Conservation (phyloP, 139 green algal genomes). For the Chlamydomonas sphaeroides region DNA sequence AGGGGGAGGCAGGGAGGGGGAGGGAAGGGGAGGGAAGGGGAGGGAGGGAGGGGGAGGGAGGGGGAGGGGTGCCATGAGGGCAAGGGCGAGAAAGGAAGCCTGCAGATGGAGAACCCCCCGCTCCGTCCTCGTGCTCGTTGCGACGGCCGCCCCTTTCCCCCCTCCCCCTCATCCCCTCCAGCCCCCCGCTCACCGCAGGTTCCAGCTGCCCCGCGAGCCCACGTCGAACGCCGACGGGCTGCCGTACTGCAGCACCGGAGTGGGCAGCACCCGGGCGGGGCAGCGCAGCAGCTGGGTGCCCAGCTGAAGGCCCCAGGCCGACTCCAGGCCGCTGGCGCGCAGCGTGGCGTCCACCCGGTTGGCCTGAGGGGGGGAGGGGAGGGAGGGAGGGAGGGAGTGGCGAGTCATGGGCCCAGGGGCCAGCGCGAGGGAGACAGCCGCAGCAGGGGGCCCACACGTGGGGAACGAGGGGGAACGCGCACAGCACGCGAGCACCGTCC, state of each 20-base stretch:
- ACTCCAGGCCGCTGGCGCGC: background rate
- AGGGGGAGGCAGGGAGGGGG: background rate
- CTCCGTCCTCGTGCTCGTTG: no score
- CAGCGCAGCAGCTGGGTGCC: background rate
- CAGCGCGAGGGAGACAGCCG: no score
- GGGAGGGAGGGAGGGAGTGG: background rate
- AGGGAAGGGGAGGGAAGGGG: no score
- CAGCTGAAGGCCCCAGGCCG: constrained; percentile 9
- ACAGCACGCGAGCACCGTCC: no score
- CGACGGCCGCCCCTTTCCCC: background rate
- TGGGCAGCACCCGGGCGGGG: constrained; percentile 52
- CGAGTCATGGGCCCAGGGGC: background rate
- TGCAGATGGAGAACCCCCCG: no score
- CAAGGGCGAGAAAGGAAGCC: no score
- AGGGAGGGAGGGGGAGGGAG: no score
- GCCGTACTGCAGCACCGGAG: constrained; percentile 65
- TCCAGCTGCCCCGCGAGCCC: constrained; percentile 28
- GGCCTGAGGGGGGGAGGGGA: background rate
- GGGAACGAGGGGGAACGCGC: no score
- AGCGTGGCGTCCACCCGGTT: background rate
- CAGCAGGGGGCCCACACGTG: no score
- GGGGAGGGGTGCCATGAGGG: no score
- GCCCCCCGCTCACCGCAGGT: constrained; percentile 10
- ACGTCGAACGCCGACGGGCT: constrained; percentile 42
- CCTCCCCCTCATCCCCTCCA: background rate